Base-by-base conservation (phyloP, 768 basidiomycete species). In the Mycena vulgaris region DNA sequence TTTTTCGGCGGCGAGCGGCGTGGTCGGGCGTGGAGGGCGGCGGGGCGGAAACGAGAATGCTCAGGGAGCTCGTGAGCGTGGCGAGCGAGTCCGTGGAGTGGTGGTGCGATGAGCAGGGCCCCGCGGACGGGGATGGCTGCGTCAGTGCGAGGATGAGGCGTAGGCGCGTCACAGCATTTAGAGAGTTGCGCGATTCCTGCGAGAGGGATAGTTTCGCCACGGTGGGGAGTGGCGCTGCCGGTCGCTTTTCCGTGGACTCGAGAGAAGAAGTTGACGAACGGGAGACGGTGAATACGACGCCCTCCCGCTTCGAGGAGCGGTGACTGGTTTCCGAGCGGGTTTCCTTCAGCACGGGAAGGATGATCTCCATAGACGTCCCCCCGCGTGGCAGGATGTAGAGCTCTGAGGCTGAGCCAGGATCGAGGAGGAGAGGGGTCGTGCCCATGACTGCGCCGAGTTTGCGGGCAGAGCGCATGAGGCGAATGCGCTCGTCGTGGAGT, bases 61-160 rank as follows among this genome's bases (percentile, higher is more conserved):
- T 52, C 2, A 52, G 51, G 7, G 68, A 40, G 47, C 66, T 64
- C 16, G 27, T 49, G 30, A 71, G 56, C 19, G n/a, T n/a, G n/a
- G 33, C 47, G 35, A 73, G 14, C 0, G 72, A 73, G 48, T 69
- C 68, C 7, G 68, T 59, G 14, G 48, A 57, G 14, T 48, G 14
- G 49, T 64, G 39, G 30, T 45, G 9, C 33, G 49, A 51, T 14
- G 48, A 37, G 8, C 25, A 31, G 6, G 66, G 33, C 2, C 13
- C 42, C 1, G 52, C 2, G 14, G 67, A 30, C 5, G 59, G 27
- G 1, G 60, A 39, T 8, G 64, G 61, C 52, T 69, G 68, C 13
- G 72, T 70, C 6, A 73, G 35, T 51, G 72, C 70, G 40, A 73
- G 68, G 42, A 73, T 57, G 45, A 73, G 68, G 8, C 72, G 72